These are phyloP conservation scores for Penicillium paxilli DNA, from an alignment of 495 filamentous ascomycete genomes.

Conservation along the genomic window DNA sequence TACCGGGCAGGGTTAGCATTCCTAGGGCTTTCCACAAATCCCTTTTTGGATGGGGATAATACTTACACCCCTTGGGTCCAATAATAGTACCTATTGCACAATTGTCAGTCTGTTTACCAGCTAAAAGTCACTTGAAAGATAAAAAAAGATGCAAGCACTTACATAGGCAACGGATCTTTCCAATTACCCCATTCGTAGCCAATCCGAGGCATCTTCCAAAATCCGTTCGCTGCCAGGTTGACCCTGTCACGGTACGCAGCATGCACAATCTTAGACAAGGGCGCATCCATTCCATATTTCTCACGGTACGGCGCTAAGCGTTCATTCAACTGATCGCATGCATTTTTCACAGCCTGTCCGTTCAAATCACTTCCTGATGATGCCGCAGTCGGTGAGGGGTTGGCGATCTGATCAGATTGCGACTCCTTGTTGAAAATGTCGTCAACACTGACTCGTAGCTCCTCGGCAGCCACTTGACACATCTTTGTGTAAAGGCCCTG, in stretches of 20 bases:
- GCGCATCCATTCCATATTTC: background rate
- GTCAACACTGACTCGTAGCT: background rate
- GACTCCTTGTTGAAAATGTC: background rate
- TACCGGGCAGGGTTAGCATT: background rate
- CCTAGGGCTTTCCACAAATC: background rate
- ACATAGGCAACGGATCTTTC: background rate
- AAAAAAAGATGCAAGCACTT: background rate
- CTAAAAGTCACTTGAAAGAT: background rate
- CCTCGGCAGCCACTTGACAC: background rate
- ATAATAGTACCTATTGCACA: background rate
- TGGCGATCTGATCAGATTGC: background rate
- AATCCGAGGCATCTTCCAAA: background rate
- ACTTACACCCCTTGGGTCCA: background rate
- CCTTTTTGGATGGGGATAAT: background rate
- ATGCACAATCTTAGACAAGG: background rate
- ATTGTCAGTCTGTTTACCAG: background rate
- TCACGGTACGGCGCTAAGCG: background rate
- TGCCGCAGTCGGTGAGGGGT: background rate
- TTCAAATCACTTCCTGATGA: background rate
- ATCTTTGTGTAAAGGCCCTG: background rate
- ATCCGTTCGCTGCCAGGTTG: background rate
- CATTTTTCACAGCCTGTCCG: background rate
- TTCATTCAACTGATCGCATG: background rate
- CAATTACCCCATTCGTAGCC: background rate
- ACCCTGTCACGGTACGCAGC: background rate